Evolutionary conservation across 2,329 filamentous ascomycete genomes (phyloP).

Genomic region (Xylariaceae sp.): DNA sequence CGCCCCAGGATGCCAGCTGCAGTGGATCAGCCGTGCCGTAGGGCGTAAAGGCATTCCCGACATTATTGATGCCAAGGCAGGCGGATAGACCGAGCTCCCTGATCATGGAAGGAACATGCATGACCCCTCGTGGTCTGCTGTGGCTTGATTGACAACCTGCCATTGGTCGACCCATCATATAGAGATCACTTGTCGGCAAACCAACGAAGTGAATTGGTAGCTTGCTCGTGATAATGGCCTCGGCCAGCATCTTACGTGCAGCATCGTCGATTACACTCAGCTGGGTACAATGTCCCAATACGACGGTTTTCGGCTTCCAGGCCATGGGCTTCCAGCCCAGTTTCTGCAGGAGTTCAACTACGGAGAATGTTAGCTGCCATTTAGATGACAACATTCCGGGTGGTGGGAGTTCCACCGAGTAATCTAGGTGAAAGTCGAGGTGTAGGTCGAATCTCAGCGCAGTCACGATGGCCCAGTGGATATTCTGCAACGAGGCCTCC

Average conservation of each 20-base stretch:
- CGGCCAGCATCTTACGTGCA: constrained; percentile 46
- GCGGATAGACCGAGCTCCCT: constrained; percentile 51
- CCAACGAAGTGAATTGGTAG: constrained; percentile 64
- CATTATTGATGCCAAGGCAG: constrained; percentile 63
- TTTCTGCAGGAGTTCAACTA: constrained; percentile 46
- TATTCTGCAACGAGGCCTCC: constrained; percentile 48
- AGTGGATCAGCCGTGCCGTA: constrained; percentile 63
- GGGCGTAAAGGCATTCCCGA: constrained; percentile 70
- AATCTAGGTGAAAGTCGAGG: constrained; percentile 68
- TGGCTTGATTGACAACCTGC: constrained; percentile 19
- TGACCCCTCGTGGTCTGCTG: constrained; percentile 49
- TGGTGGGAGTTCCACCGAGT: constrained; percentile 48
- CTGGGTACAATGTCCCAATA: constrained; percentile 64
- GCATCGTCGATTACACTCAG: constrained; percentile 50
- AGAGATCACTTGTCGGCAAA: constrained; percentile 64
- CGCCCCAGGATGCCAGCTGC: constrained; percentile 54
- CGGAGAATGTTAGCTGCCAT: constrained; percentile 48
- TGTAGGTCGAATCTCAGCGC: constrained; percentile 49
- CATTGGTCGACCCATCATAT: constrained; percentile 58
- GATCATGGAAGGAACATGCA: constrained; percentile 58
- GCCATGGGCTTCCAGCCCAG: constrained; percentile 42
- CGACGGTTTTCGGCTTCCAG: constrained; percentile 44
- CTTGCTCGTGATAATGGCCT: constrained; percentile 39
- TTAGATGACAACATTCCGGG: constrained; percentile 25
- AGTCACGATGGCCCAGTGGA: constrained; percentile 56